phyloP scores from a whole-genome alignment of 75 land plant species.

The Isoetes taiwanensis region DNA sequence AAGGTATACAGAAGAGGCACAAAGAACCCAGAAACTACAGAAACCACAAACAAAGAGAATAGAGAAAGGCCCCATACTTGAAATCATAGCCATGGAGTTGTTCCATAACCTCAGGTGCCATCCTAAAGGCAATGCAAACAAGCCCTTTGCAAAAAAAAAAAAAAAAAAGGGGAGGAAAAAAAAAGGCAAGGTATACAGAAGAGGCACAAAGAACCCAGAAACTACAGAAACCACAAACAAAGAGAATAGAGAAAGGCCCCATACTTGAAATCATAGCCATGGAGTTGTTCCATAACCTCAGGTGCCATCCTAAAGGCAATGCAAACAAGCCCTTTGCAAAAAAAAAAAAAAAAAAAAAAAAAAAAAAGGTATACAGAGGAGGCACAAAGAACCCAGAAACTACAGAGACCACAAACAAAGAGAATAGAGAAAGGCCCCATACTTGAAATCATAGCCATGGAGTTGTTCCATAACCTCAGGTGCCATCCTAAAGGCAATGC shows the following conservation, averaged over 20 bases:
- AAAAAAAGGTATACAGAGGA: too few relatives aligned
- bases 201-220: too few relatives aligned
- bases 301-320: slow-evolving; percentile 78
- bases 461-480: slow-evolving; percentile 91
- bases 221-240: too few relatives aligned
- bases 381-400: too few relatives aligned
- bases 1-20: neutral
- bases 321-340: too few relatives aligned
- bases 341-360: too few relatives aligned
- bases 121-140: slow-evolving; percentile 35
- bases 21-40: neutral
- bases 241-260: slow-evolving; percentile 9
- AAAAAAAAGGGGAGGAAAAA: too few relatives aligned
- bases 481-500: slow-evolving; percentile 70
- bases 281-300: slow-evolving; percentile 85
- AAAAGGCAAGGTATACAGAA: too few relatives aligned
- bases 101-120: slow-evolving; percentile 95
- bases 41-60: neutral
- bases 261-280: slow-evolving; percentile 89
- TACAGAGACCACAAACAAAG: too few relatives aligned
- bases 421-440: slow-evolving; percentile 12
- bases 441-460: slow-evolving; percentile 91
- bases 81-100: slow-evolving; percentile 89
- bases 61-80: slow-evolving; percentile 36
- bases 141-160: too few relatives aligned